Percentiles rank a stretch among this genome's conserved stretches.
Evolutionary conservation across 768 basidiomycete species (phyloP).

Genomic region (Suillus lakei): DNA sequence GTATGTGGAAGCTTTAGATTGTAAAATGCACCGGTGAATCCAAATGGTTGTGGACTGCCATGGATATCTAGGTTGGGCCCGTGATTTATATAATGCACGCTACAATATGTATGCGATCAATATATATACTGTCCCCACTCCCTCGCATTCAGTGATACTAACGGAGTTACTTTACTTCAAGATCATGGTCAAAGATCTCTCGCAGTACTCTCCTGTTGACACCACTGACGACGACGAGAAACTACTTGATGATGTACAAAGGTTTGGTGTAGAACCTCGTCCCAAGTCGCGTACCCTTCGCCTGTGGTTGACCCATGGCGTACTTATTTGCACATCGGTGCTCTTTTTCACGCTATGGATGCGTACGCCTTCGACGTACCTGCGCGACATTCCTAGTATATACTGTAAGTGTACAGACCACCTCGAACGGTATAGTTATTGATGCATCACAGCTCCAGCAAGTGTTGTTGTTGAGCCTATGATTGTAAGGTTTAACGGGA

Average conservation of each 20-base stretch:
- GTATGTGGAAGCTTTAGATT: no score
- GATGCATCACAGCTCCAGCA: conserved; percentile 11
- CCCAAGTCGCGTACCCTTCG: not conserved
- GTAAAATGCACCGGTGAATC: no score
- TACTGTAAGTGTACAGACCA: not conserved
- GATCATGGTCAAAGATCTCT: not conserved
- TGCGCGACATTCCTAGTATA: not conserved
- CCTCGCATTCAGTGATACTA: not conserved
- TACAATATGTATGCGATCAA: no score
- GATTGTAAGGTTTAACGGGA: conserved; percentile 12
- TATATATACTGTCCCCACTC: not conserved
- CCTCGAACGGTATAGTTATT: not conserved
- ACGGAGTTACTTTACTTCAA: not conserved
- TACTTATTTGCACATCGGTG: not conserved
- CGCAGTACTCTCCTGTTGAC: not conserved
- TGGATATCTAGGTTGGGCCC: no score
- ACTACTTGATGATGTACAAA: not conserved
- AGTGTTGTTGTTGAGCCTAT: conserved; percentile 15
- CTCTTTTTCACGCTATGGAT: conserved; percentile 17
- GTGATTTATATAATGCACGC: not conserved
- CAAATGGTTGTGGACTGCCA: no score
- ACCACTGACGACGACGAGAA: conserved; percentile 1
- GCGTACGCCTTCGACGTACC: not conserved
- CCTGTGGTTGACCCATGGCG: conserved; percentile 12
- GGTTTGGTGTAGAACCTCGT: not conserved